Evolutionary conservation across 2,329 filamentous ascomycete species (phyloP), one percentile per base, ranked within the genome.

Genomic region (Neofusicoccum sp.): DNA sequence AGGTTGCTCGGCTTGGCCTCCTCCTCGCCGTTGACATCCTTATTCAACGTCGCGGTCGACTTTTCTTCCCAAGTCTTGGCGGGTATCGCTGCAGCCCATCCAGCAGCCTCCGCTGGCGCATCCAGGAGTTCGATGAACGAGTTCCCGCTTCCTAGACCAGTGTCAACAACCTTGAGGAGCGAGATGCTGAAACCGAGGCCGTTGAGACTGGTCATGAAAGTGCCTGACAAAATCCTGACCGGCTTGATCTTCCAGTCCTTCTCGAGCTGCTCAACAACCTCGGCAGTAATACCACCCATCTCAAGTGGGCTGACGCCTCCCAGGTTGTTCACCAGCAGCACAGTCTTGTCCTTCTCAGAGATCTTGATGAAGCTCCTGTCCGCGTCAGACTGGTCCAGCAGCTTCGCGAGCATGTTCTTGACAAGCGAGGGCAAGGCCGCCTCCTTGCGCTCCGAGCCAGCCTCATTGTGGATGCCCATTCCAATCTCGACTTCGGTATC

Each of bases 241-340:
- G 87, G 87, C 67, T 83, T 84, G 69, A 90, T 86, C 36, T 82
- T 80, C 72, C 86, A 88, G 64, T 80, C 78, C 36, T 77, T 78
- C 64, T 83, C 80, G 47, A 91, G 77, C 70, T 90, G 88, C 45
- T 80, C 78, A 5, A 86, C 80, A 6, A 89, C 84, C 73, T 90
- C 88, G n/a, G 85, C 81, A 1, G 88, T 87, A 70, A 93, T 89
- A 22, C 87, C 90, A 54, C 88, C 87, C 69, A 93, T 76, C 74
- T 93, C 90, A 36, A 93, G 81, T 31, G 85, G 84, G 70, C 87
- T 90, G 37, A 93, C 86, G 14, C 89, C 89, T 48, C 89, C 90
- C 1, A 93, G 82, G 73, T 93, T 93, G 76, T 93, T 93, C 66
- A 93, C 80, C 65, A 93, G 75, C 50, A 93, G 76, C 6, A 92